A percentile compares a stretch with the other conserved stretches of the same genome.
These are phyloP conservation scores for Arctium minus DNA, from an alignment of 129 eudicot genomes.

Conservation along the genomic window DNA sequence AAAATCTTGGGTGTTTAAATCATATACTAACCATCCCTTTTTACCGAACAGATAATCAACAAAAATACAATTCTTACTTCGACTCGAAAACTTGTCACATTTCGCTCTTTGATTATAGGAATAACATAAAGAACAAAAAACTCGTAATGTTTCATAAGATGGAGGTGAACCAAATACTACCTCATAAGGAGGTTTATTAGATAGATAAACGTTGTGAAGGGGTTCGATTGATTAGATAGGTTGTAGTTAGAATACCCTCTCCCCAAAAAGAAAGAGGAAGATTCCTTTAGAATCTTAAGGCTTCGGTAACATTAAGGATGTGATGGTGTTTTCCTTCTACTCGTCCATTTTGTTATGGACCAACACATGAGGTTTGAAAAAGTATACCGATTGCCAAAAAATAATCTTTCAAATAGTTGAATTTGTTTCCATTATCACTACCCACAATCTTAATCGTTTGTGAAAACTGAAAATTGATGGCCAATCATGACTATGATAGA, in stretches of 20 bases:
- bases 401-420: neutral
- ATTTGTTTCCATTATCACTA: neutral
- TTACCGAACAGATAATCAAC: no score
- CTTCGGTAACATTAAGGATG: neutral
- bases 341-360: neutral
- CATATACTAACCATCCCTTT: no score
- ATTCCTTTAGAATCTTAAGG: neutral
- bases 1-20: no score
- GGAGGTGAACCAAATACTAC: neutral
- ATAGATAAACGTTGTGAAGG: neutral
- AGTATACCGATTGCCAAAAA: neutral
- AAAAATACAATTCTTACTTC: no score
- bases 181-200: neutral
- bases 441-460: neutral
- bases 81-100: no score
- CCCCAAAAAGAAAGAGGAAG: slow-evolving; percentile 2
- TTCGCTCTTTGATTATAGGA: neutral
- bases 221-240: neutral
- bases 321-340: slow-evolving; percentile 8
- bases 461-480: neutral
- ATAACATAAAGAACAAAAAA: neutral
- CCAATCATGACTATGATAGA: neutral
- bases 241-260: neutral
- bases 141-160: neutral
- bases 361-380: neutral